Percentiles rank a stretch among this genome's conserved stretches.
phyloP scores from a whole-genome alignment of 352 stramenopile genomes.

The Pilasporangium apinafurcum region DNA sequence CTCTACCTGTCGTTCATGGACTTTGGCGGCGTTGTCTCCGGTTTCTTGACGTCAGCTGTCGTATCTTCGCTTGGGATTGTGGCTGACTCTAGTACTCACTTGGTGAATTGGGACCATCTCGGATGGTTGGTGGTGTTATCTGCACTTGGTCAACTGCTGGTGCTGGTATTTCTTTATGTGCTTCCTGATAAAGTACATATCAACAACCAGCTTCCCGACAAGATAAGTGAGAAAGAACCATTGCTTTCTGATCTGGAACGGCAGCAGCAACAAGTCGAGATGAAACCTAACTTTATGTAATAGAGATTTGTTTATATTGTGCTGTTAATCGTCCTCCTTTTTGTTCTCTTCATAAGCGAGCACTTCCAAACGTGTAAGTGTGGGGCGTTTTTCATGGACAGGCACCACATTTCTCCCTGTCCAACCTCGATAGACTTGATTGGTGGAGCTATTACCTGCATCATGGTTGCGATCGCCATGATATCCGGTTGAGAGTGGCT shows the following conservation, averaged over 20 bases:
- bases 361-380: slow-evolving; percentile 1
- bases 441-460: background rate
- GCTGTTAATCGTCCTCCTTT: background rate
- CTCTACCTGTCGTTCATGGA: slow-evolving; percentile 84
- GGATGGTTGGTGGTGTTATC: slow-evolving; percentile 58
- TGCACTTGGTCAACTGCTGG: slow-evolving; percentile 47
- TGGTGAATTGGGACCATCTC: slow-evolving; percentile 54
- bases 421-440: background rate
- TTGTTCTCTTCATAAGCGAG: slow-evolving; percentile 1
- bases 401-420: background rate
- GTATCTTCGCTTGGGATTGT: slow-evolving; percentile 56
- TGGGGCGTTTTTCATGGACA: background rate
- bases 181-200: slow-evolving; percentile 56
- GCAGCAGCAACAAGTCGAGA: too few relatives aligned
- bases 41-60: slow-evolving; percentile 46
- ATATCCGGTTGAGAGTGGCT: slow-evolving; percentile 1
- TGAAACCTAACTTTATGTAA: background rate
- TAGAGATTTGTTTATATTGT: background rate
- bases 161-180: slow-evolving; percentile 64
- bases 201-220: slow-evolving; percentile 1
- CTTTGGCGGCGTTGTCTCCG: slow-evolving; percentile 72
- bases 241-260: slow-evolving; percentile 26
- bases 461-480: background rate
- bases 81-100: slow-evolving; percentile 37
- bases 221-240: slow-evolving; percentile 31